phyloP scores from a whole-genome alignment of 345 rosid genomes.

The Angophora floribunda region DNA sequence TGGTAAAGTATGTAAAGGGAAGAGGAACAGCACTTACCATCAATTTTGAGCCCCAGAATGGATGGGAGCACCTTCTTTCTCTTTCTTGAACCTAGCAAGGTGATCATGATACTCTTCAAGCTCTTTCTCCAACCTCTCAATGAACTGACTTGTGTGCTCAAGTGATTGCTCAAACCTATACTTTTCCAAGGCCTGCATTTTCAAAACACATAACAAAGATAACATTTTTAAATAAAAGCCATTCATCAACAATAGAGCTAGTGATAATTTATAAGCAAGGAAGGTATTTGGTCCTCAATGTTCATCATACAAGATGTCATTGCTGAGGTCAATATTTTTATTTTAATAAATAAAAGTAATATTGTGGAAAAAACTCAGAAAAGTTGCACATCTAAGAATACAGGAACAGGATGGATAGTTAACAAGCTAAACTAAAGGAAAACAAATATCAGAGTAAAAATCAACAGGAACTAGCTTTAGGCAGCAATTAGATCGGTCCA shows the following conservation, averaged over 20 bases:
- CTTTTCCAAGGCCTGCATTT: constrained; percentile 73
- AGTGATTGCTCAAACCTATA: constrained; percentile 75
- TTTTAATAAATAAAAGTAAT: not conserved
- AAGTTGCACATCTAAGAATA: not conserved
- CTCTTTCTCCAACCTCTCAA: constrained; percentile 87
- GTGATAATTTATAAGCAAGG: not conserved
- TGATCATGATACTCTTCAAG: constrained; percentile 64
- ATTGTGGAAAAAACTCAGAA: not conserved
- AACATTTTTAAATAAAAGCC: not conserved
- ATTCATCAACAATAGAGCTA: not conserved
- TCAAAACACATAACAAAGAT: not conserved
- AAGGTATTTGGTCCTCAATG: not conserved
- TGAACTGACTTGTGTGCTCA: constrained; percentile 87
- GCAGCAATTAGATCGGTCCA: not conserved
- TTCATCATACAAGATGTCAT: not conserved
- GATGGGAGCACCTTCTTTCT: constrained; percentile 6
- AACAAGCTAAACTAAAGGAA: not conserved
- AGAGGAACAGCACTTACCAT: not conserved
- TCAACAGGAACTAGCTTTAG: not conserved
- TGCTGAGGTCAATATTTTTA: not conserved
- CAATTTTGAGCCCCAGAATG: not conserved
- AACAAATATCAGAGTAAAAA: not conserved
- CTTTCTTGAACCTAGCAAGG: constrained; percentile 41
- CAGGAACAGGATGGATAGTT: not conserved
- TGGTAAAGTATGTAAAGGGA: not conserved